These are phyloP conservation scores for Tetrapisispora fleetii DNA, from an alignment of 805 yeast genomes.

Conservation along the genomic window DNA sequence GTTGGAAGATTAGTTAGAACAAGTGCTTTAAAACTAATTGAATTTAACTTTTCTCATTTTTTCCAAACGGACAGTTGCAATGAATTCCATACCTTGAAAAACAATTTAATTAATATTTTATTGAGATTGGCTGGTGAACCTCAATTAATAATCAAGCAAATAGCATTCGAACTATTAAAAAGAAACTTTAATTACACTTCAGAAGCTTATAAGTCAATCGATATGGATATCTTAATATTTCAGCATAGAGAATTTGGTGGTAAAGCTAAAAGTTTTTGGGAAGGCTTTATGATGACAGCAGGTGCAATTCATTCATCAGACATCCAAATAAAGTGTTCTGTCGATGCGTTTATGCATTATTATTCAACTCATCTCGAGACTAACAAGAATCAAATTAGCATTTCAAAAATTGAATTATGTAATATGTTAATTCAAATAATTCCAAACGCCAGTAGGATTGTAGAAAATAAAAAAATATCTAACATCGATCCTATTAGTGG, in stretches of 20 bases:
- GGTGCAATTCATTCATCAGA: conserved; percentile 50
- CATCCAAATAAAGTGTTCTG: conserved; percentile 34
- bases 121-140: conserved; percentile 55
- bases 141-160: conserved; percentile 33
- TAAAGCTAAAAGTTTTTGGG: conserved; percentile 37
- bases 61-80: not conserved
- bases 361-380: conserved; percentile 14
- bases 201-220: conserved; percentile 10
- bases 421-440: conserved; percentile 15
- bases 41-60: conserved; percentile 4
- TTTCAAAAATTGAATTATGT: conserved; percentile 6
- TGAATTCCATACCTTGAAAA: too few relatives aligned
- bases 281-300: conserved; percentile 42
- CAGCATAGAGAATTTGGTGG: conserved; percentile 6
- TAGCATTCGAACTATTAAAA: conserved; percentile 11
- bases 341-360: conserved; percentile 31
- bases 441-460: conserved; percentile 12
- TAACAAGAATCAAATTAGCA: not conserved
- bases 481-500: conserved; percentile 6
- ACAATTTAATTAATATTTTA: conserved; percentile 25
- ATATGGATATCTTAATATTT: conserved; percentile 17
- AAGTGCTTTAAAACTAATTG: conserved; percentile 28
- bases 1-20: conserved; percentile 72
- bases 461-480: conserved; percentile 2
- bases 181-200: conserved; percentile 7